Base-by-base conservation (phyloP, 345 rosid species). In the Hibiscus mutabilis region DNA sequence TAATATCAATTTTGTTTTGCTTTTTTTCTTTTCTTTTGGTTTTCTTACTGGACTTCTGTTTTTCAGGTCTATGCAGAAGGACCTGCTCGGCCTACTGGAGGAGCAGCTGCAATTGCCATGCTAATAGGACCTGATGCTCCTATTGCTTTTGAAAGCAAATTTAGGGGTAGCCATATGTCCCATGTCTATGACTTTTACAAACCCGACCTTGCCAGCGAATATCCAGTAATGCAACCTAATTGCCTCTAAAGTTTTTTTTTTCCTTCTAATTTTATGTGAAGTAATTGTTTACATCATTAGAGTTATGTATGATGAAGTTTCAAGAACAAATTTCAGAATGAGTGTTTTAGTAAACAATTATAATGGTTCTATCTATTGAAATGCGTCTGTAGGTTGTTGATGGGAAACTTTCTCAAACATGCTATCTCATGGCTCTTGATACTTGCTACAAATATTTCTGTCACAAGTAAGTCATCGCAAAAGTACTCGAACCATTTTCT, bases 181-280 rank as follows among this genome's bases (percentile, higher is more conserved):
- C 99, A 96, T 83, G 98, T 69, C 70, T 96, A 96, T 74, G 99
- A 96, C 88, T 96, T 96, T 86, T 96, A 96, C 85, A 96, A 96
- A 86, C 99, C 99, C 57, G 77, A 96, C 79, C 92, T 96, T 77
- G 96, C 99, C 60, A 96, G 99, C 80, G 99, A 96, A 88, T 96
- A 96, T 82, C 99, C 98, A 62, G 98, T 96, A 91, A 72, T 60
- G 37, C 25, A 10, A 61, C 78, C 31, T 22, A 13, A 21, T 62
- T 68, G 49, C 68, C 66, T 49, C 37, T 49, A 35, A 25, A 25
- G 14, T 51, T 62, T 64, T 35, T 21, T 51, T 62, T 53, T 25
- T 25, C 27, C 2, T 19, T n/a, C n/a, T 29, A 9, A 14, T 11
- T 52, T 53, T 62, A 25, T 66, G 42, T 24, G 24, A 49, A 25